These are phyloP conservation scores for Moniliella sp. DNA, from an alignment of 1,284 basidiomycete genomes.

Conservation along the genomic window DNA sequence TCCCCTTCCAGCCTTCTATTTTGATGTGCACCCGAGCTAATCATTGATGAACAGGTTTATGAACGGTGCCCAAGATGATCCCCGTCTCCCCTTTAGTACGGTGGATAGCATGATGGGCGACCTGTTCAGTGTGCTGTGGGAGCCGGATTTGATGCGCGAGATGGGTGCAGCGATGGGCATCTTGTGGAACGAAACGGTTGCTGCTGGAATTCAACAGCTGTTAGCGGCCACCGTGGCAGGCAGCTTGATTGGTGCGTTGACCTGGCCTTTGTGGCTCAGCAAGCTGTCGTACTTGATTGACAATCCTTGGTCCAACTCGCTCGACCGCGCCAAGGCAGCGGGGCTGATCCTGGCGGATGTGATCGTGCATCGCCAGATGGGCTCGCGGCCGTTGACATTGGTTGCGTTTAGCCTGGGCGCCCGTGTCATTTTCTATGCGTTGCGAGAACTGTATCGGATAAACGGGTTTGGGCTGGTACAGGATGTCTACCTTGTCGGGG, in stretches of 20 bases:
- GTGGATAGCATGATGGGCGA: constrained; percentile 33
- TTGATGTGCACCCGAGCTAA: no score
- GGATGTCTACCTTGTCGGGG: constrained; percentile 32
- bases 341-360: constrained; percentile 31
- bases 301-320: constrained; percentile 32
- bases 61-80: constrained; percentile 24
- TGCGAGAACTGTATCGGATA: constrained; percentile 19
- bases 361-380: constrained; percentile 21
- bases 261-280: constrained; percentile 31
- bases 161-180: constrained; percentile 32
- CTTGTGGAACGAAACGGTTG: constrained; percentile 32
- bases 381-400: constrained; percentile 30
- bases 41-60: constrained; percentile 12
- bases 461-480: constrained; percentile 30
- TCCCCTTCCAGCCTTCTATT: no score
- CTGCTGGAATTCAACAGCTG: constrained; percentile 30
- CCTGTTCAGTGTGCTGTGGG: constrained; percentile 28
- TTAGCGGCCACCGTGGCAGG: constrained; percentile 27
- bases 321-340: constrained; percentile 23
- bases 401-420: constrained; percentile 31
- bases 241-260: constrained; percentile 24
- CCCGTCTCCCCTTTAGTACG: constrained; percentile 27
- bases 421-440: constrained; percentile 28
- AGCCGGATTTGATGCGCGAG: constrained; percentile 34
- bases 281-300: constrained; percentile 32